phyloP scores from a whole-genome alignment of 2,329 filamentous ascomycete species.

The Boeremia lycopersici region DNA sequence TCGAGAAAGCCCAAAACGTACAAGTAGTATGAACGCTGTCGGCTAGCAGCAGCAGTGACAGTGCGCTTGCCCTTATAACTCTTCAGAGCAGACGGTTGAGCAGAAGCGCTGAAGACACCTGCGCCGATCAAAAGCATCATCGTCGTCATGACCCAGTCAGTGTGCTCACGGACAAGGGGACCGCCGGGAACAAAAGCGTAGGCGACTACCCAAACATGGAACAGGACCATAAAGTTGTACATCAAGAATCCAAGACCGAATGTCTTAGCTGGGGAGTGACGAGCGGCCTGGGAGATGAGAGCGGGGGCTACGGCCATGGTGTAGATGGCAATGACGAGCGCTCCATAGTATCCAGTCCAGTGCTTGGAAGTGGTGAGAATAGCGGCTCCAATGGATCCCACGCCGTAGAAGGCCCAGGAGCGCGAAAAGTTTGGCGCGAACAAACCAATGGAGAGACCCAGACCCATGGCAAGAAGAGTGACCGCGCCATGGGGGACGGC shows the following conservation, averaged over 20 bases:
- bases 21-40: slow-evolving; percentile 69
- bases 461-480: slow-evolving; percentile 85
- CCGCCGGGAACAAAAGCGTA: slow-evolving; percentile 98
- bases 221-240: slow-evolving; percentile 94
- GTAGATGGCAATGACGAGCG: slow-evolving; percentile 75
- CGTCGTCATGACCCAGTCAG: slow-evolving; percentile 90
- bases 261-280: slow-evolving; percentile 75
- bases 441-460: slow-evolving; percentile 77
- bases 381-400: slow-evolving; percentile 79
- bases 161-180: slow-evolving; percentile 88
- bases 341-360: slow-evolving; percentile 92
- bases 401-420: slow-evolving; percentile 78
- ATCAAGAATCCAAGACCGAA: slow-evolving; percentile 90
- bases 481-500: slow-evolving; percentile 88
- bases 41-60: slow-evolving; percentile 55
- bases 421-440: slow-evolving; percentile 72
- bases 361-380: slow-evolving; percentile 76
- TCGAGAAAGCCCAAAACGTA: slow-evolving; percentile 78
- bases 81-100: slow-evolving; percentile 55
- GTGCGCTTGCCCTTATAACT: slow-evolving; percentile 53
- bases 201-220: slow-evolving; percentile 97
- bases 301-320: slow-evolving; percentile 79
- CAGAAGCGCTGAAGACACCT: slow-evolving; percentile 74
- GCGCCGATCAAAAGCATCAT: slow-evolving; percentile 85
- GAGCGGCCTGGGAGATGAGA: slow-evolving; percentile 76